phyloP scores from a whole-genome alignment of 140 eudicot genomes.

The Flaveria floridana region DNA sequence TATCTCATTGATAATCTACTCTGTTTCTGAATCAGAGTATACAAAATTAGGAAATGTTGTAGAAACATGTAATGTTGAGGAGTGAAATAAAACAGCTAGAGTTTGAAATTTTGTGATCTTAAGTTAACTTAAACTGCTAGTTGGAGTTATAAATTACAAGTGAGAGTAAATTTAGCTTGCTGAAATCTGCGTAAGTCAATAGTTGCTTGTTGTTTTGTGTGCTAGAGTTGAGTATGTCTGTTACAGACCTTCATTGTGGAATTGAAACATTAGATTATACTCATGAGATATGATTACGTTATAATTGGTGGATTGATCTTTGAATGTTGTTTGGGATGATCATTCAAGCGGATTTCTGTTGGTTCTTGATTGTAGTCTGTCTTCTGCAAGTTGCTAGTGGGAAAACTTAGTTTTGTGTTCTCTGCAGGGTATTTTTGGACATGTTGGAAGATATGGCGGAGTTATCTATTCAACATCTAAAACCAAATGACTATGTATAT shows the following conservation, averaged over 20 bases:
- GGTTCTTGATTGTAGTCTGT: not conserved
- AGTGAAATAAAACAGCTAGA: not conserved
- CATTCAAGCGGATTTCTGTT: not conserved
- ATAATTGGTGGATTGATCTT: conserved; percentile 6
- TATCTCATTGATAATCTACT: not conserved
- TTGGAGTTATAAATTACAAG: not conserved
- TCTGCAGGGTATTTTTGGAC: conserved; percentile 54
- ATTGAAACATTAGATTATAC: not conserved
- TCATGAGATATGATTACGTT: not conserved
- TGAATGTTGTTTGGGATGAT: not conserved
- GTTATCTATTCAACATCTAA: conserved; percentile 51
- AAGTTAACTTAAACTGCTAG: not conserved
- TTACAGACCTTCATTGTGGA: not conserved
- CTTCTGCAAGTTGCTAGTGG: conserved; percentile 13
- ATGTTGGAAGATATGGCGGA: conserved; percentile 76
- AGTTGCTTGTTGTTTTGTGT: too few relatives aligned
- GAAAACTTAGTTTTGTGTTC: conserved; percentile 9
- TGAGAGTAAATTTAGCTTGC: not conserved
- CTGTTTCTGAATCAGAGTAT: not conserved
- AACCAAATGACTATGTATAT: conserved; percentile 55
- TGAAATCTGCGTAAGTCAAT: too few relatives aligned
- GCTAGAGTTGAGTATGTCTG: not conserved
- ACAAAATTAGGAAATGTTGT: not conserved
- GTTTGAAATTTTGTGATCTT: not conserved
- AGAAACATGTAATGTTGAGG: not conserved